Percentiles rank a stretch among this genome's conserved stretches.
Evolutionary conservation across 179 eudicot genomes (phyloP).

Genomic region (Silene vulgaris): DNA sequence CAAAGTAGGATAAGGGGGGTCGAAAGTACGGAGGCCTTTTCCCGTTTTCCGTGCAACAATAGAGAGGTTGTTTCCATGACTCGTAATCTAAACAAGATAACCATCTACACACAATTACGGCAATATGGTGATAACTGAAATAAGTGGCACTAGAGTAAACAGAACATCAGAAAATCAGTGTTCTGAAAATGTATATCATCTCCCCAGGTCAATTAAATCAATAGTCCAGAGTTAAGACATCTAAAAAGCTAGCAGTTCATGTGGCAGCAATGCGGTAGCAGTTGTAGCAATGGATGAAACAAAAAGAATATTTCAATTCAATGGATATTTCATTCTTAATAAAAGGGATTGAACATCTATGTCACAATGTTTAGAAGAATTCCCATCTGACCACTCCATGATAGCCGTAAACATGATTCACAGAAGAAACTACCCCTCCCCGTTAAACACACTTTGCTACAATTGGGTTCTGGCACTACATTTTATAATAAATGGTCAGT

Average conservation of each 20-base stretch:
- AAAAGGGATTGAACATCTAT: not conserved
- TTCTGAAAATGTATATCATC: not conserved
- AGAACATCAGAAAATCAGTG: too few species aligned
- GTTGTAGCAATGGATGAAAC: not conserved
- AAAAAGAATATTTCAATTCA: not conserved
- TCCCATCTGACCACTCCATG: not conserved
- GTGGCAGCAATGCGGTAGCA: not conserved
- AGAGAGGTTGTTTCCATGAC: not conserved
- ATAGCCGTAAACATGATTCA: not conserved
- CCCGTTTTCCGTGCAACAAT: not conserved
- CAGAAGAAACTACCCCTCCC: not conserved
- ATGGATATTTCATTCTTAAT: not conserved
- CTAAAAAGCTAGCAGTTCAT: not conserved
- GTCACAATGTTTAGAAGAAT: not conserved
- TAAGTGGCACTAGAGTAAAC: too few species aligned
- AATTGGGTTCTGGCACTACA: not conserved
- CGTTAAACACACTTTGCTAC: not conserved
- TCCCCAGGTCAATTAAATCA: not conserved
- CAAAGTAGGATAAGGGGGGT: too few species aligned
- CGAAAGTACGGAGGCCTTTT: too few species aligned
- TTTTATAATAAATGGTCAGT: not conserved
- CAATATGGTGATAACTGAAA: too few species aligned
- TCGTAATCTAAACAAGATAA: not conserved
- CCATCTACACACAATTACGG: not conserved
- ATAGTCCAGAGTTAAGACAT: not conserved